Evolutionary conservation across 805 yeast genomes (phyloP), one percentile per base, ranked within the genome.

Genomic region (Kuraishia ogatae): DNA sequence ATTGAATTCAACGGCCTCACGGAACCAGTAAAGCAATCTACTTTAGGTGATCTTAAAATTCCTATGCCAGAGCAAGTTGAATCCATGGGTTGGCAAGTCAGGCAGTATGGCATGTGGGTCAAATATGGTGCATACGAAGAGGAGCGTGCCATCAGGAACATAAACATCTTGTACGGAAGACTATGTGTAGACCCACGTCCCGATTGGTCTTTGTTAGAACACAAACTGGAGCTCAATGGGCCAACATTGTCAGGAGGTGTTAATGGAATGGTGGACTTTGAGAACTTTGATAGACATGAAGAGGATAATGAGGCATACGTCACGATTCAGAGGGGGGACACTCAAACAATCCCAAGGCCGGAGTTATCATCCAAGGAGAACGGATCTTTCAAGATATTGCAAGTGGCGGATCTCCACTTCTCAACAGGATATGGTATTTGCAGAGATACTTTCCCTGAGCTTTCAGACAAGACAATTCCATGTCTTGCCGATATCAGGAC

Each of bases 331-430:
- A 50, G 55, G 10, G 56, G 53, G 22, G 49, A 64, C 59, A 15
- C 56, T 17, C 22, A 53, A 51, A 55, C 52, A 51, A 15, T 55
- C 57, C 53, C 56, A 50, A 48, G 53, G 39, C 72, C 74, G 2
- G 54, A 55, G 6, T 67, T 82, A 48, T 69, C 71, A 52, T 64
- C 77, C 17, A 61, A 70, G 11, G 58, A 69, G 1, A 64, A 77
- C 21, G 82, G 82, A 3, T 78, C 74, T 54, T 89, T 85, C 69
- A 93, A 87, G 67, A 85, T 94, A 48, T 69, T 90, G 11, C 99
- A 94, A 68, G 81, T 93, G 4, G 96, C 97, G 0, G 98, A 94
- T 67, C 72, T 93, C 55, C 99, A 94, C 69, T 85, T 87, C 66
- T 79, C 94, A n/a, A 87, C 96, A 0, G 92, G 91, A 5, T 77